phyloP scores from a whole-genome alignment of 805 yeast genomes.

The Saccharomycopsis guyanensis region DNA sequence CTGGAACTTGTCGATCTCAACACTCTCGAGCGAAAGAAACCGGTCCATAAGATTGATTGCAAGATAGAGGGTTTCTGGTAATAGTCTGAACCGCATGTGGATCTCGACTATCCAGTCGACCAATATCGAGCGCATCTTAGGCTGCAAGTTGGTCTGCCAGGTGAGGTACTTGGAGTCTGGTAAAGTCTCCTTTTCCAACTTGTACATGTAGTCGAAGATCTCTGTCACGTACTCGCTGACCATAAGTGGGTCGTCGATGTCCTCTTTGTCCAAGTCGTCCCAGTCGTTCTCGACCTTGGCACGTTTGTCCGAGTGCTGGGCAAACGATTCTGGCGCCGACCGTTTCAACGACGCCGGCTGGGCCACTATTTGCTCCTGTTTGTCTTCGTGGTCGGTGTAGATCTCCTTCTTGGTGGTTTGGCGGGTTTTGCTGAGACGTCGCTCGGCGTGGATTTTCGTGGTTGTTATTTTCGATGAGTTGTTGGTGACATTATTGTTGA shows the following conservation, averaged over 20 bases:
- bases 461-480: background rate
- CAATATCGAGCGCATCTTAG: conserved; percentile 75
- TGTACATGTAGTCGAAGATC: conserved; percentile 72
- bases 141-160: conserved; percentile 60
- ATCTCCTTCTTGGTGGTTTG: background rate
- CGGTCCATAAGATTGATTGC: conserved; percentile 86
- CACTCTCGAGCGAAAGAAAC: conserved; percentile 66
- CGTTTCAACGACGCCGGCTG: conserved; percentile 23
- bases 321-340: conserved; percentile 9
- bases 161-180: conserved; percentile 64
- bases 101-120: conserved; percentile 95
- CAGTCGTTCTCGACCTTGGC: conserved; percentile 33
- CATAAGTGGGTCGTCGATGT: conserved; percentile 73
- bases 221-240: conserved; percentile 88
- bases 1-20: conserved; percentile 74
- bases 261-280: conserved; percentile 72
- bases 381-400: conserved; percentile 1
- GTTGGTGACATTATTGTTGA: background rate
- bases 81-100: conserved; percentile 71
- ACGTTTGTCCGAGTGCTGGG: conserved; percentile 12
- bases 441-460: background rate
- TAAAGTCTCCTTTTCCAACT: conserved; percentile 61
- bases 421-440: background rate
- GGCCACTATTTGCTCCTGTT: background rate
- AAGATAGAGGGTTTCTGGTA: conserved; percentile 78